Percentiles rank a stretch among this genome's conserved stretches.
These are phyloP conservation scores for Zopfia rhizophila DNA, from an alignment of 2,329 filamentous ascomycete species.

Conservation along the genomic window DNA sequence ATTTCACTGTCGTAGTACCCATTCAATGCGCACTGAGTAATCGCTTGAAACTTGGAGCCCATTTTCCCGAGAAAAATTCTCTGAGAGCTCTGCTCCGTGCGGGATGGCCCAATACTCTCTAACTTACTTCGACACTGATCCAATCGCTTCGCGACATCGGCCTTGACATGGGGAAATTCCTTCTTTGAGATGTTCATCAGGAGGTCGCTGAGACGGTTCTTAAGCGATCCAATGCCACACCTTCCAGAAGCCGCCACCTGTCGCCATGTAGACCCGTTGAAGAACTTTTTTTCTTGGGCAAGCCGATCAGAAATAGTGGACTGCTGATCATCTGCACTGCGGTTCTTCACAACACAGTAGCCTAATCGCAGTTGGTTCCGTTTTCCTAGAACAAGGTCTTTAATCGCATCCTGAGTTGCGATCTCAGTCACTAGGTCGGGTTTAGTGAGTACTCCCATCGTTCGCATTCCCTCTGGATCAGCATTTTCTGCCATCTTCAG, in stretches of 20 bases:
- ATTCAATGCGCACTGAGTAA: constrained; percentile 18
- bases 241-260: background rate
- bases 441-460: constrained; percentile 52
- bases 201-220: constrained; percentile 53
- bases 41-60: constrained; percentile 10
- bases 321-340: constrained; percentile 35
- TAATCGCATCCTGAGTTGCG: constrained; percentile 29
- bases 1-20: constrained; percentile 13
- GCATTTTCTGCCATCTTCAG: constrained; percentile 52
- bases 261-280: constrained; percentile 27
- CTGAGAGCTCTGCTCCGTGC: constrained; percentile 9
- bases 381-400: constrained; percentile 36
- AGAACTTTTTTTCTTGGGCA: constrained; percentile 48
- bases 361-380: constrained; percentile 38
- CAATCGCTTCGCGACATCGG: constrained; percentile 11
- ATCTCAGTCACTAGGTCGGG: constrained; percentile 45
- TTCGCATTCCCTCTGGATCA: constrained; percentile 45
- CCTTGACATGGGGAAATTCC: constrained; percentile 57
- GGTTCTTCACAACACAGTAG: constrained; percentile 47
- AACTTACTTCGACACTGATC: constrained; percentile 10
- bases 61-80: constrained; percentile 18
- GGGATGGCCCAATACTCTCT: constrained; percentile 16
- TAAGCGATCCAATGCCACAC: constrained; percentile 55
- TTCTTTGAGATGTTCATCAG: constrained; percentile 55
- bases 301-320: constrained; percentile 37